Base-by-base conservation (phyloP, 768 basidiomycete genomes). In the Candolleomyces eurysporus region DNA sequence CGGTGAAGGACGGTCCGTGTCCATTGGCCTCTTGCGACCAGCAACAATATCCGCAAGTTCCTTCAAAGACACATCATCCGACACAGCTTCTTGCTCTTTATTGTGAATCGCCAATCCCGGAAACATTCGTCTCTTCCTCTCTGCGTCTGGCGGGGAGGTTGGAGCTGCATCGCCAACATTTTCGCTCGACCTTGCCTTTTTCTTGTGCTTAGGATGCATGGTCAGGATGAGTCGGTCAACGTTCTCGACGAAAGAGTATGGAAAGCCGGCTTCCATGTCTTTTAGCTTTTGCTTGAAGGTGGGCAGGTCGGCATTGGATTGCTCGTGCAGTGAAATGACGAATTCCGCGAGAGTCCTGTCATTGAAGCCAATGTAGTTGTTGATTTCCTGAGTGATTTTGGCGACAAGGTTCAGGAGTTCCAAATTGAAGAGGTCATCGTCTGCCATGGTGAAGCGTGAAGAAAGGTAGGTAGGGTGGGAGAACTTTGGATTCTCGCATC, bases 271-370 rank as follows among this genome's bases (percentile, higher is more conserved):
- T 21, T 88, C 94, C 62, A 84, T 79, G 62, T 89, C 87, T 58
- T 82, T 80, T 49, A 98, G 83, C 71, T 91, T 89, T 51, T 74
- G 70, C 77, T 94, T 92, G 84, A 98, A 99, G 51, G 86, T 85
- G 7, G 80, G 77, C 55, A 94, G 80, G 64, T 85, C 88, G 65
- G 76, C 76, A 70, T 89, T 90, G 71, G 90, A 89, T 66, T 91
- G 75, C 65, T 91, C 90, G 75, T 98, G 96, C 60, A 98, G 84
- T 64, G 84, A 78, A 65, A 99, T 94, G 64, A 98, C 86, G 73
- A 96, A 99, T 77, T 98, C 96, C 13, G 97, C 95, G 52, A 96
- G 82, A 3, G 91, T 90, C 72, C 96, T 96, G 82, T 99, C 96
- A 71, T 88, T 90, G 42, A 92, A 74, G 16, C 86, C 89, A 56